phyloP scores from a whole-genome alignment of 2,329 filamentous ascomycete species.

The Diaporthe helianthi region DNA sequence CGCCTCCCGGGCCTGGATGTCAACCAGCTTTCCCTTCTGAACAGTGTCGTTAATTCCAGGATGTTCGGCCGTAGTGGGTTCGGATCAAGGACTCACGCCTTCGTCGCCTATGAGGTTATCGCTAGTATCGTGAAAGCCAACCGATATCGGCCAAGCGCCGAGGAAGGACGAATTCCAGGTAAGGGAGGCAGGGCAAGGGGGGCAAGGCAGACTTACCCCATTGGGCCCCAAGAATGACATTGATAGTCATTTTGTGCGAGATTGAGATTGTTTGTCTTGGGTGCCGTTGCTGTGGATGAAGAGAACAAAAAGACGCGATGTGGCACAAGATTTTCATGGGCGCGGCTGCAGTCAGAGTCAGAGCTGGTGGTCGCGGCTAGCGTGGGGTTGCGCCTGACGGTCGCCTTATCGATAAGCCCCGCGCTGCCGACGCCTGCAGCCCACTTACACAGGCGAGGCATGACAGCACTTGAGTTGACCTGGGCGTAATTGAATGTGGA shows the following conservation, averaged over 20 bases:
- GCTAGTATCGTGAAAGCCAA: conserved; percentile 11
- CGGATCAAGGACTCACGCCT: conserved; percentile 15
- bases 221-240: conserved; percentile 18
- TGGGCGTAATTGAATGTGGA: no score
- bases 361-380: neutral
- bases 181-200: neutral
- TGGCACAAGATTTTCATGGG: neutral
- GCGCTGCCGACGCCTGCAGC: no score
- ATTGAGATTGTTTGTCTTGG: neutral
- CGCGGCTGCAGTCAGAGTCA: neutral
- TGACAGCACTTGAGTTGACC: no score
- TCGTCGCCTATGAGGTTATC: conserved; percentile 14
- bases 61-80: neutral
- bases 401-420: neutral
- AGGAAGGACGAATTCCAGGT: neutral
- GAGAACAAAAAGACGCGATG: conserved; percentile 9
- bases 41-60: neutral
- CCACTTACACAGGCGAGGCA: no score
- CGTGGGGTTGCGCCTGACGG: neutral
- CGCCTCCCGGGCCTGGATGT: conserved; percentile 58
- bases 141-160: conserved; percentile 8
- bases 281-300: conserved; percentile 3
- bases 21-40: conserved; percentile 63
- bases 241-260: conserved; percentile 7
- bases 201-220: neutral